Conservation (phyloP, 2,329 filamentous ascomycete species). For the Apiospora kogelbergensis region DNA sequence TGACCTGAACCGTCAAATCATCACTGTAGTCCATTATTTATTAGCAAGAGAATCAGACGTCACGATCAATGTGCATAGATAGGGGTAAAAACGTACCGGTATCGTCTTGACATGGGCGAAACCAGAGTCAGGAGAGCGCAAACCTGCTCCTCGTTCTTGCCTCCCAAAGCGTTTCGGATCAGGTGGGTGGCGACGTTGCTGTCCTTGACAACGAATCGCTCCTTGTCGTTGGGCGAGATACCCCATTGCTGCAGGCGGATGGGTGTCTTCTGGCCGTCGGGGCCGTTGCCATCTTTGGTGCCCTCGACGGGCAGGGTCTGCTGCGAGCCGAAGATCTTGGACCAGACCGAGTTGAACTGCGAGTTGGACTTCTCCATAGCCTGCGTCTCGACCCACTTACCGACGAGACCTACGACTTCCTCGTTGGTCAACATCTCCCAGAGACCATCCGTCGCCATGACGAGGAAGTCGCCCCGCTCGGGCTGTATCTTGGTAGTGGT, state of each 20-base stretch:
- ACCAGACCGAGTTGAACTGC: slow-evolving; percentile 72
- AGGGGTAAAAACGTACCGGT: slow-evolving; percentile 62
- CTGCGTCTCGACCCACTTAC: slow-evolving; percentile 92
- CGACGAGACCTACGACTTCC: slow-evolving; percentile 93
- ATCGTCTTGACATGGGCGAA: slow-evolving; percentile 86
- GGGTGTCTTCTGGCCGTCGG: slow-evolving; percentile 77
- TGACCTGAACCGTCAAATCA: slow-evolving; percentile 94
- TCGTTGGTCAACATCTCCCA: slow-evolving; percentile 99
- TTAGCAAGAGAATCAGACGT: background rate
- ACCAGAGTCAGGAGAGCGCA: slow-evolving; percentile 89
- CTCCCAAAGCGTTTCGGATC: slow-evolving; percentile 90
- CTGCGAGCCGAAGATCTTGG: slow-evolving; percentile 57
- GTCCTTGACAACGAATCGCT: slow-evolving; percentile 91
- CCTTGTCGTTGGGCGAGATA: slow-evolving; percentile 68
- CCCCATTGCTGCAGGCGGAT: slow-evolving; percentile 93
- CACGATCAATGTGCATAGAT: background rate
- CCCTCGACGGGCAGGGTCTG: slow-evolving; percentile 75
- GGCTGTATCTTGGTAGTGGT: slow-evolving; percentile 92
- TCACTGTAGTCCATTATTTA: slow-evolving; percentile 58
- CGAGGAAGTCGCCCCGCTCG: slow-evolving; percentile 88
- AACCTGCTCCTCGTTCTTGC: slow-evolving; percentile 90
- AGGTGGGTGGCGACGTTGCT: slow-evolving; percentile 96
- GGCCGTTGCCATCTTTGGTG: slow-evolving; percentile 40
- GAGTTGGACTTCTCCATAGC: slow-evolving; percentile 49
- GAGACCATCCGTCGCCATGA: slow-evolving; percentile 93